phyloP scores from a whole-genome alignment of 345 rosid genomes.

The Cardamine occulta region DNA sequence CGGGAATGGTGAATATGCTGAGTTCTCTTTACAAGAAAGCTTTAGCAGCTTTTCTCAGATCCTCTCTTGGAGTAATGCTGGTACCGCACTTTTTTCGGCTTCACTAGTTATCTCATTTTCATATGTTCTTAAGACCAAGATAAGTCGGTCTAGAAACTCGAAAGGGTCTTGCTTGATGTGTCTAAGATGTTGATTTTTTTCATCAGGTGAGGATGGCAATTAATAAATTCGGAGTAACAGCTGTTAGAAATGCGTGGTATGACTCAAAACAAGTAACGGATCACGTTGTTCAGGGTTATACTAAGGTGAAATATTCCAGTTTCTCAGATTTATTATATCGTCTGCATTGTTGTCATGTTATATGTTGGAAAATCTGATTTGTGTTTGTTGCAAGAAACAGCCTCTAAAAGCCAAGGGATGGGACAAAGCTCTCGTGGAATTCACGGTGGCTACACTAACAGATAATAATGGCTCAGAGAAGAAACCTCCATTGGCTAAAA shows the following conservation, averaged over 20 bases:
- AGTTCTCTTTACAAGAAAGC: constrained; percentile 63
- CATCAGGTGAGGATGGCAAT: constrained; percentile 70
- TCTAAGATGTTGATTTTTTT: not conserved
- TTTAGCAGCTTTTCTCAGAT: constrained; percentile 60
- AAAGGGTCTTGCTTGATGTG: constrained; percentile 23
- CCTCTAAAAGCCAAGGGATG: constrained; percentile 72
- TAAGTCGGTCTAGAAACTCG: constrained; percentile 13
- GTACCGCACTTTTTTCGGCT: constrained; percentile 41
- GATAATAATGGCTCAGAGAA: constrained; percentile 45
- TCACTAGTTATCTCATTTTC: constrained; percentile 8
- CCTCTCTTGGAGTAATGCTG: constrained; percentile 73
- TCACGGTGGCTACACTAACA: constrained; percentile 65
- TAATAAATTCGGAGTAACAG: constrained; percentile 72
- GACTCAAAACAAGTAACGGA: constrained; percentile 61
- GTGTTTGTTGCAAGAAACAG: constrained; percentile 42
- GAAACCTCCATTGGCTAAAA: constrained; percentile 55
- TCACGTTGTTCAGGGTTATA: constrained; percentile 68
- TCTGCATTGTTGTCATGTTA: constrained; percentile 4
- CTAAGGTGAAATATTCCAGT: constrained; percentile 55
- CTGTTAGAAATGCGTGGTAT: constrained; percentile 74
- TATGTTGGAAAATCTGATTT: not conserved
- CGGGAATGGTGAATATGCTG: constrained; percentile 58
- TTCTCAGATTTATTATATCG: not conserved
- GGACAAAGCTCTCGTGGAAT: constrained; percentile 83
- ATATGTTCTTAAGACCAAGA: constrained; percentile 5